These are phyloP conservation scores for Saturnispora kantuleensis DNA, from an alignment of 805 yeast species.

Conservation along the genomic window DNA sequence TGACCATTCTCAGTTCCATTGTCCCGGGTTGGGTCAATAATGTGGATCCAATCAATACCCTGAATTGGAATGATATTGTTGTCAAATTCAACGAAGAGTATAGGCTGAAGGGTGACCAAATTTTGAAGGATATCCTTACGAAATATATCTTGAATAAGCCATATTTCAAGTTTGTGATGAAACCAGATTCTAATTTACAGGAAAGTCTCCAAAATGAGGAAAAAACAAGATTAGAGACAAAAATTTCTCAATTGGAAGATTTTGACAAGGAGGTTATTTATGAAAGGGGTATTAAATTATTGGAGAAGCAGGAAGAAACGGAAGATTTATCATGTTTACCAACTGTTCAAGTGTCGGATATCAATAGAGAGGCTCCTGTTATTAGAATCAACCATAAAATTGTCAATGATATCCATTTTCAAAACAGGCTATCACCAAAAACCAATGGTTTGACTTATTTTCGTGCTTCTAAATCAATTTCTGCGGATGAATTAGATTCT, in stretches of 20 bases:
- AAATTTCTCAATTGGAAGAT: slow-evolving; percentile 36
- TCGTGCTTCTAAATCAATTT: slow-evolving; percentile 53
- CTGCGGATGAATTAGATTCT: slow-evolving; percentile 40
- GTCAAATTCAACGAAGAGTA: slow-evolving; percentile 54
- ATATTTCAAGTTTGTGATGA: slow-evolving; percentile 64
- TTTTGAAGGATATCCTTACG: slow-evolving; percentile 54
- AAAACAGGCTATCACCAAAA: slow-evolving; percentile 26
- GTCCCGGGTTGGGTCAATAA: slow-evolving; percentile 83
- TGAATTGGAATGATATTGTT: slow-evolving; percentile 58
- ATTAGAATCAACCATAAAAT: slow-evolving; percentile 25
- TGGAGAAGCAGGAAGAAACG: slow-evolving; percentile 51
- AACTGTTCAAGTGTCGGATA: slow-evolving; percentile 63
- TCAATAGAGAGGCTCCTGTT: slow-evolving; percentile 45
- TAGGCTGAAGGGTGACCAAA: slow-evolving; percentile 35
- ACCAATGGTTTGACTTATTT: slow-evolving; percentile 79
- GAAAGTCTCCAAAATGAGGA: slow-evolving; percentile 47
- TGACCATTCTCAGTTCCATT: slow-evolving; percentile 60
- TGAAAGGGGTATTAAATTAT: slow-evolving; percentile 49
- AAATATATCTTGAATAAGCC: slow-evolving; percentile 45
- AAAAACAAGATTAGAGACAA: slow-evolving; percentile 34
- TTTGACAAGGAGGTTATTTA: slow-evolving; percentile 49
- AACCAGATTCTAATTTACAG: slow-evolving; percentile 53
- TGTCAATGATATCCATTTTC: slow-evolving; percentile 15
- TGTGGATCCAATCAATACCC: slow-evolving; percentile 59
- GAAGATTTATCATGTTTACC: slow-evolving; percentile 80